A percentile compares a stretch with the other conserved stretches of the same genome.
phyloP scores from a whole-genome alignment of 768 basidiomycete genomes.

The Heimioporus sp. region DNA sequence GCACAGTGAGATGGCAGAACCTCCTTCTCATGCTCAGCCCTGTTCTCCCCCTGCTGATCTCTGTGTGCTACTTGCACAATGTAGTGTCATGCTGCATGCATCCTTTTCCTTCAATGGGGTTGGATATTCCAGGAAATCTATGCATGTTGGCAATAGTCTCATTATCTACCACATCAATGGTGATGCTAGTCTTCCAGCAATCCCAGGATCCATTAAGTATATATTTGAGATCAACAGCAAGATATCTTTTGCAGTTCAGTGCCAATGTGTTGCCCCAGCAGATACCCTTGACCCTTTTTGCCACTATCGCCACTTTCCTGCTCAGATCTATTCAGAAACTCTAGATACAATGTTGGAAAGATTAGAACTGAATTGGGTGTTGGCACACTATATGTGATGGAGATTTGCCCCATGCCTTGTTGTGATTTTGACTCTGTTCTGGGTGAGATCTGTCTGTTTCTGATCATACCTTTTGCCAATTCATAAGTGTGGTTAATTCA shows the following conservation, averaged over 20 bases:
- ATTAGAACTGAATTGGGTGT: not conserved
- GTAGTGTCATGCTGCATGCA: not conserved
- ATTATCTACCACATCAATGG: not conserved
- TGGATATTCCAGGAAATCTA: not conserved
- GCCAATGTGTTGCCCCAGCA: not conserved
- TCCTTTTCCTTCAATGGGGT: not conserved
- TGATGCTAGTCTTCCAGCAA: not conserved
- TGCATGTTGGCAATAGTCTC: not conserved
- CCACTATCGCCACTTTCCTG: slow-evolving; percentile 11
- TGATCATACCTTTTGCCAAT: no score
- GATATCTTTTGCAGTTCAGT: slow-evolving; percentile 6
- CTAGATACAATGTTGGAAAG: not conserved
- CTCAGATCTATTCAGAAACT: not conserved
- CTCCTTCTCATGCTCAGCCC: not conserved
- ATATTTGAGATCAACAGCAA: not conserved
- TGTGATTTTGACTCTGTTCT: not conserved
- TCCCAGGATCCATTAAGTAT: slow-evolving; percentile 1
- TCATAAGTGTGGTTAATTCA: no score
- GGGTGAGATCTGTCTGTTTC: not conserved
- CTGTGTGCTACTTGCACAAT: not conserved
- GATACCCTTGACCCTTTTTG: not conserved
- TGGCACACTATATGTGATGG: not conserved
- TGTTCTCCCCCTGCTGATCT: not conserved
- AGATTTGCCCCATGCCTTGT: not conserved
- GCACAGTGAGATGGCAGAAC: not conserved